A percentile compares a stretch with the other conserved stretches of the same genome.
Evolutionary conservation across 2,329 filamentous ascomycete species (phyloP).

Genomic region (Aspergillus sp.): DNA sequence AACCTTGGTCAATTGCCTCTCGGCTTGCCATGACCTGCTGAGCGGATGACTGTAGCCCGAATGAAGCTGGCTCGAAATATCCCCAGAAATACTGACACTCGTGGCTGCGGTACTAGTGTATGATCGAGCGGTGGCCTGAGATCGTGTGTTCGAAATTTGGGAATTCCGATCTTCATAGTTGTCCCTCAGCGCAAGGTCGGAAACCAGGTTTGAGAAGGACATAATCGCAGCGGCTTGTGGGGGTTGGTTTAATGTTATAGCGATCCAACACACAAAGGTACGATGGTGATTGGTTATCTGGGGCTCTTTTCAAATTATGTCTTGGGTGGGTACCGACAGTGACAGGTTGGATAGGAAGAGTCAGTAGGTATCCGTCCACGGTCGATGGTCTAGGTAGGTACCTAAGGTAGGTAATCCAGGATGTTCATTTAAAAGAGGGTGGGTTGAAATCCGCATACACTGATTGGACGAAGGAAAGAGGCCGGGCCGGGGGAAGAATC

Average conservation of each 20-base stretch:
- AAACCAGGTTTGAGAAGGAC: constrained; percentile 53
- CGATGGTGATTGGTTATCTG: background rate
- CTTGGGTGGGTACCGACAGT: background rate
- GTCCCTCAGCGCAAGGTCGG: constrained; percentile 50
- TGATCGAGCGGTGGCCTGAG: constrained; percentile 41
- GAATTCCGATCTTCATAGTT: constrained; percentile 45
- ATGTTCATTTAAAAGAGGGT: background rate
- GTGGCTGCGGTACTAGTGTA: constrained; percentile 50
- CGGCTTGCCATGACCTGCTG: constrained; percentile 77
- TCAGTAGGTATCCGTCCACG: too few relatives aligned
- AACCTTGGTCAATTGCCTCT: constrained; percentile 82
- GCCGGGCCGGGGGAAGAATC: background rate
- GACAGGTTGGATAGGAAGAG: background rate
- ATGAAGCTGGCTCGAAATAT: constrained; percentile 81
- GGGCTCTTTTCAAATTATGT: background rate
- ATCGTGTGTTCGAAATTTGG: constrained; percentile 42
- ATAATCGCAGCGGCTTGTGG: constrained; percentile 26
- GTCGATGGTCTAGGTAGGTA: too few relatives aligned
- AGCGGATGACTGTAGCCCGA: constrained; percentile 80
- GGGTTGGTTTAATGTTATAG: background rate
- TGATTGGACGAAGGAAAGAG: background rate
- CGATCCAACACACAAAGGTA: background rate
- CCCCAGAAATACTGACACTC: constrained; percentile 55
- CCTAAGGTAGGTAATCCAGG: background rate
- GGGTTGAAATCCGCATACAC: background rate